phyloP scores from a whole-genome alignment of 768 basidiomycete species.

The Pleurotus tuoliensis region DNA sequence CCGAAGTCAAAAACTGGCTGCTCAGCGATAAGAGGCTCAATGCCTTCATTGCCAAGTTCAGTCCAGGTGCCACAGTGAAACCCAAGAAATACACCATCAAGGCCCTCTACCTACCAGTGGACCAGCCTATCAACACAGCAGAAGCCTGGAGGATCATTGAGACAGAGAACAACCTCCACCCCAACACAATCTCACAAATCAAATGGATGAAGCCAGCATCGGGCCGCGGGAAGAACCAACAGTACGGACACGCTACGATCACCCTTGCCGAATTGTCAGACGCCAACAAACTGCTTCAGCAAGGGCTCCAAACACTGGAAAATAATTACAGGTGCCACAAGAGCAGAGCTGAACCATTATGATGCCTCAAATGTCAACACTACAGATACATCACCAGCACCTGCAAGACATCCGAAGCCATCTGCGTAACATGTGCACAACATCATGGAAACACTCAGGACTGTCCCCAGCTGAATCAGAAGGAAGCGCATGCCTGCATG shows the following conservation, averaged over 20 bases:
- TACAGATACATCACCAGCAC: too few relatives aligned
- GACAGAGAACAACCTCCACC: background rate
- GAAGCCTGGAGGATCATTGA: background rate
- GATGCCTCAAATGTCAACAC: conserved; percentile 1
- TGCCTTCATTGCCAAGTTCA: background rate
- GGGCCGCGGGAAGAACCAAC: background rate
- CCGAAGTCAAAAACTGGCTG: background rate
- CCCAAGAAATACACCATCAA: background rate
- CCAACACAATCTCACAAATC: background rate
- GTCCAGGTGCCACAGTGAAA: background rate
- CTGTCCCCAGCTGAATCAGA: background rate
- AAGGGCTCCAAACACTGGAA: background rate
- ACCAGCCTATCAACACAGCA: background rate
- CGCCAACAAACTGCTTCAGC: background rate
- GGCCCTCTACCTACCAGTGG: background rate
- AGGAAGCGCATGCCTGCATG: background rate
- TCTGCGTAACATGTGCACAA: too few relatives aligned
- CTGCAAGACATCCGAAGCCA: too few relatives aligned
- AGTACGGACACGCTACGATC: background rate
- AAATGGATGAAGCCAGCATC: background rate
- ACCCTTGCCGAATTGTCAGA: background rate
- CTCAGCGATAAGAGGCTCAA: background rate
- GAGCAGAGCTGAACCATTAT: background rate
- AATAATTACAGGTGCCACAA: background rate
- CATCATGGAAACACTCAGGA: too few relatives aligned